Percentiles rank a stretch among this genome's conserved stretches.
These are phyloP conservation scores for Gynostemma pentaphyllum DNA, from an alignment of 306 rosid genomes.

Conservation along the genomic window DNA sequence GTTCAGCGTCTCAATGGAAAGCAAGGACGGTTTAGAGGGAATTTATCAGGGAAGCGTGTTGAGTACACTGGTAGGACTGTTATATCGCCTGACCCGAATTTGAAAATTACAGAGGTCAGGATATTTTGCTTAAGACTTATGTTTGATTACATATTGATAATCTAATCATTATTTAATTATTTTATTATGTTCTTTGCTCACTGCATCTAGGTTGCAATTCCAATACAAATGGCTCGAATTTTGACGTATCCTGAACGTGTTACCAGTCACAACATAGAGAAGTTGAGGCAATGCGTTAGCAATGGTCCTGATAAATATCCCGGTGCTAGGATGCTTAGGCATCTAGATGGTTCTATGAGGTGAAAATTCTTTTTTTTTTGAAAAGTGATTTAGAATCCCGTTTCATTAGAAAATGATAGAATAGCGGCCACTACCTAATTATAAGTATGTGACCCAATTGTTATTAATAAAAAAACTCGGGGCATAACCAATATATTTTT, in stretches of 20 bases:
- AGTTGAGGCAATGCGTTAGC: slow-evolving; percentile 77
- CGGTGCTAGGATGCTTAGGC: slow-evolving; percentile 57
- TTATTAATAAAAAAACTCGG: no score
- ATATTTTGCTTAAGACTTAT: neutral
- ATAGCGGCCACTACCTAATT: no score
- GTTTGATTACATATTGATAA: slow-evolving; percentile 8
- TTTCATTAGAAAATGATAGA: no score
- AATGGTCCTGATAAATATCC: slow-evolving; percentile 94
- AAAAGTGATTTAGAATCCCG: no score
- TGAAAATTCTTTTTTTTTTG: neutral
- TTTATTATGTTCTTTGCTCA: slow-evolving; percentile 10
- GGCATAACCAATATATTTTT: no score
- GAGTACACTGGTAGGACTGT: slow-evolving; percentile 92
- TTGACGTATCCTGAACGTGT: slow-evolving; percentile 87
- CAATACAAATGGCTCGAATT: slow-evolving; percentile 84
- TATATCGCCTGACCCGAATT: slow-evolving; percentile 94
- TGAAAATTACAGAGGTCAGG: slow-evolving; percentile 81
- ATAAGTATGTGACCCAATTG: no score
- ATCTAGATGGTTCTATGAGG: slow-evolving; percentile 48
- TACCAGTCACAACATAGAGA: slow-evolving; percentile 72
- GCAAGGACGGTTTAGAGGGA: slow-evolving; percentile 90
- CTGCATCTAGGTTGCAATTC: slow-evolving; percentile 66
- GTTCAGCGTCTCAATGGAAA: slow-evolving; percentile 93
- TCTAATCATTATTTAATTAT: neutral
- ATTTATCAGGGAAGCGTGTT: slow-evolving; percentile 89